phyloP scores from a whole-genome alignment of 179 eudicot genomes.

The Vitellaria paradoxa region DNA sequence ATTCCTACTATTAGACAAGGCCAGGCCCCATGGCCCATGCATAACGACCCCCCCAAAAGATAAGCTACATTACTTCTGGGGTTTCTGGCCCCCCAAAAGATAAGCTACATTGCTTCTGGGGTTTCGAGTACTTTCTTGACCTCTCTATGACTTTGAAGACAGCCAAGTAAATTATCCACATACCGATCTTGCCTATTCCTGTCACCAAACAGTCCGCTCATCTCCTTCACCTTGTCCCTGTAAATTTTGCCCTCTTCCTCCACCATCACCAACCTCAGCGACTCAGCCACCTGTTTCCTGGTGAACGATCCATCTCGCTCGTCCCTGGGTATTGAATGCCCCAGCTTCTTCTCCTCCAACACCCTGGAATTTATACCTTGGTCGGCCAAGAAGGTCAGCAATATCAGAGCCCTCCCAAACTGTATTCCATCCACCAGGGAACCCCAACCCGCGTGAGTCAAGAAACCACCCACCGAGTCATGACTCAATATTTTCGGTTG shows the following conservation, averaged over 20 bases:
- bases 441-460: slow-evolving; percentile 51
- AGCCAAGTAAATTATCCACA: slow-evolving; percentile 18
- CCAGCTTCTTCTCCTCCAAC: slow-evolving; percentile 41
- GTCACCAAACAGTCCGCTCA: slow-evolving; percentile 28
- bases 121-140: too few relatives aligned
- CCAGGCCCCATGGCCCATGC: too few relatives aligned
- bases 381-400: slow-evolving; percentile 21
- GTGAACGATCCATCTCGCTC: slow-evolving; percentile 44
- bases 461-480: slow-evolving; percentile 53
- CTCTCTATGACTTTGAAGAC: slow-evolving; percentile 11
- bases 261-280: slow-evolving; percentile 32
- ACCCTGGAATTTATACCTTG: slow-evolving; percentile 34
- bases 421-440: slow-evolving; percentile 21
- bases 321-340: slow-evolving; percentile 36
- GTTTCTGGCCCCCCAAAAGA: too few relatives aligned
- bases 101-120: too few relatives aligned
- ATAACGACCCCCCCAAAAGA: too few relatives aligned
- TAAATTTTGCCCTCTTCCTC: slow-evolving; percentile 28
- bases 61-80: too few relatives aligned
- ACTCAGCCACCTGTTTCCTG: slow-evolving; percentile 35
- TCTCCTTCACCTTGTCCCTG: slow-evolving; percentile 39
- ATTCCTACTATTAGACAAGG: too few relatives aligned
- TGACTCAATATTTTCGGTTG: slow-evolving; percentile 45
- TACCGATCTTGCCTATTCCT: slow-evolving; percentile 24
- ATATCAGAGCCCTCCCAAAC: slow-evolving; percentile 21